Base-by-base conservation (phyloP, 164 flowering plant genomes). In the Piper betle region DNA sequence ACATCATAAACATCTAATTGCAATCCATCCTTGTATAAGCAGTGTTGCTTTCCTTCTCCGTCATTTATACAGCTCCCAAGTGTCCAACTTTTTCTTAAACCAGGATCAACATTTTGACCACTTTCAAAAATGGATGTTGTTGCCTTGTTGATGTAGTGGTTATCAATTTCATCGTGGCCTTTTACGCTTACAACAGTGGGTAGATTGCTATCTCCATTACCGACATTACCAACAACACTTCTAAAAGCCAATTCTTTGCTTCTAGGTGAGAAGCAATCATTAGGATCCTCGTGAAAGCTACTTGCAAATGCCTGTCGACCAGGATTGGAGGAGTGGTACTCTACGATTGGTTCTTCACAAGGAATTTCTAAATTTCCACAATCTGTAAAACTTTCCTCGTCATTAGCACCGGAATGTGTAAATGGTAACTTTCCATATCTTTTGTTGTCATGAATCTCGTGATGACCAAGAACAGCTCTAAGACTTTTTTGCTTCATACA, bases 21-120 rank as follows among this genome's bases (percentile, higher is more conserved):
- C 16, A 54, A 60, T 52, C 58, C 54, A 42, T 53, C 59, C 16
- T 10, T 56, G 62, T 58, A 65, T 11, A 64, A 57, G 67, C 53
- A 60, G 39, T 52, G 17, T 52, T 62, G 69, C 39, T n/a, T 59
- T 58, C 58, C 70, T 38, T 43, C 52, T 33, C 54, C 71, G 16
- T 40, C 60, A 52, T 55, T 55, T 38, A 20, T 58, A 50, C 15
- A 10, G 52, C 61, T 58, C 46, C 69, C 65, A 53, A 18, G 19
- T 20, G 53, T 69, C 56, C 54, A 37, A 60, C 42, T 12, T 46
- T 46, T 62, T 12, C 54, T 60, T 53, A 42, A 55, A 57, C 40
- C 7, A 48, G 39, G 39, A 37, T 58, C 71, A 37, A 55, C 46
- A 48, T 50, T 69, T 11, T 19, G 48, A 39, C 39, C 55, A 58